phyloP scores from a whole-genome alignment of 305 asterid genomes.

The Solanum aculeatissimum region DNA sequence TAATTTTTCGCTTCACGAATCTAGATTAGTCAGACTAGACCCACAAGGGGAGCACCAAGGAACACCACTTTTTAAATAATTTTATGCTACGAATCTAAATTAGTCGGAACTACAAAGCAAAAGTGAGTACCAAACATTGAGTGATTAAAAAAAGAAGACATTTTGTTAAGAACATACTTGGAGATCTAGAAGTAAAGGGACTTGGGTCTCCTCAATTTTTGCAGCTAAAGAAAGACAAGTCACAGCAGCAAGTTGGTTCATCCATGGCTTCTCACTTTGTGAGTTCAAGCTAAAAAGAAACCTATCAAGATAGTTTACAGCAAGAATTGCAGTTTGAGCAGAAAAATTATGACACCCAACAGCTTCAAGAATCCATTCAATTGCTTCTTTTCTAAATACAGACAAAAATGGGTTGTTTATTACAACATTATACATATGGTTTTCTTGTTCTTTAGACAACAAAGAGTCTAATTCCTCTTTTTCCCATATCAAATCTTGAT shows the following conservation, averaged over 20 bases:
- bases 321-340: conserved; percentile 66
- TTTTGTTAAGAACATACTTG: conserved; percentile 35
- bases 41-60: background rate
- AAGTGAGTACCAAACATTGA: background rate
- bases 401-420: conserved; percentile 16
- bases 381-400: conserved; percentile 38
- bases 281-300: conserved; percentile 22
- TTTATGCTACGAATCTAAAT: background rate
- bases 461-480: conserved; percentile 37
- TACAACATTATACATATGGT: conserved; percentile 6
- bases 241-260: conserved; percentile 61
- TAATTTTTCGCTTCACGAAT: background rate
- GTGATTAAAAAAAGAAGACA: background rate
- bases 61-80: background rate
- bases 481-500: conserved; percentile 26
- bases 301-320: conserved; percentile 57
- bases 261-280: conserved; percentile 57
- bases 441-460: conserved; percentile 40
- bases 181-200: conserved; percentile 54
- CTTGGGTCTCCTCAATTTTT: conserved; percentile 57
- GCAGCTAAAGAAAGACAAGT: conserved; percentile 75
- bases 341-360: conserved; percentile 40
- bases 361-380: conserved; percentile 57
- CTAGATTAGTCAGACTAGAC: background rate
- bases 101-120: background rate